Conservation (phyloP, 805 yeast species). For the Candida dendrica region DNA sequence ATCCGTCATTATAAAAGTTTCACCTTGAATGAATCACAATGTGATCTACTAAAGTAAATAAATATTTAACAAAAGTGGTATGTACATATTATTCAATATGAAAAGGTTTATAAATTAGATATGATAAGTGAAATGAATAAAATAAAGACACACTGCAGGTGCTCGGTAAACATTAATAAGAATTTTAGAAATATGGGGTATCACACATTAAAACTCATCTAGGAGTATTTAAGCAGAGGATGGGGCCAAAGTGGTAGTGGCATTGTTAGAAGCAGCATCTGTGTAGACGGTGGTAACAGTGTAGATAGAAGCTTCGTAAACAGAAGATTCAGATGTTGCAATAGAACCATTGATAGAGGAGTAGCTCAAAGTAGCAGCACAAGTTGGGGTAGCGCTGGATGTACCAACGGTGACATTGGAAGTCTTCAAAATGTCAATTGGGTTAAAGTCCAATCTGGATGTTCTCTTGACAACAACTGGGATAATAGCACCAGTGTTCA, state of each 20-base stretch:
- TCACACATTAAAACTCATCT: too few species aligned
- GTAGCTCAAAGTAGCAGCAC: neutral
- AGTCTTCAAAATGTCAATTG: neutral
- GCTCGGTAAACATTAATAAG: too few species aligned
- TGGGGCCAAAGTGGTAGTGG: neutral
- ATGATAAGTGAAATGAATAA: too few species aligned
- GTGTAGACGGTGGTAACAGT: neutral
- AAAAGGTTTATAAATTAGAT: too few species aligned
- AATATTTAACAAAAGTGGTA: too few species aligned
- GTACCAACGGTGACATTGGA: neutral
- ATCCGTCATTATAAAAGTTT: too few species aligned
- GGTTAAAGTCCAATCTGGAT: neutral
- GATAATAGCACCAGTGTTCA: slow-evolving; percentile 50
- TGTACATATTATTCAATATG: too few species aligned
- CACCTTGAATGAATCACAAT: too few species aligned
- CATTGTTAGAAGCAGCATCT: neutral
- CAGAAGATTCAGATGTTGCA: neutral
- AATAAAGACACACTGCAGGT: too few species aligned
- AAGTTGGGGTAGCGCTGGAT: neutral
- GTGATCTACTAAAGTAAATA: too few species aligned
- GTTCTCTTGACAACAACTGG: slow-evolving; percentile 42
- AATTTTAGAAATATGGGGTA: too few species aligned
- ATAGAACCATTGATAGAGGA: neutral
- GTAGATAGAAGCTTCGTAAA: neutral
- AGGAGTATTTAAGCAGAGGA: too few species aligned